A percentile compares a stretch with the other conserved stretches of the same genome.
Evolutionary conservation across 2,329 filamentous ascomycete species (phyloP).

Genomic region (Talaromyces sp.): DNA sequence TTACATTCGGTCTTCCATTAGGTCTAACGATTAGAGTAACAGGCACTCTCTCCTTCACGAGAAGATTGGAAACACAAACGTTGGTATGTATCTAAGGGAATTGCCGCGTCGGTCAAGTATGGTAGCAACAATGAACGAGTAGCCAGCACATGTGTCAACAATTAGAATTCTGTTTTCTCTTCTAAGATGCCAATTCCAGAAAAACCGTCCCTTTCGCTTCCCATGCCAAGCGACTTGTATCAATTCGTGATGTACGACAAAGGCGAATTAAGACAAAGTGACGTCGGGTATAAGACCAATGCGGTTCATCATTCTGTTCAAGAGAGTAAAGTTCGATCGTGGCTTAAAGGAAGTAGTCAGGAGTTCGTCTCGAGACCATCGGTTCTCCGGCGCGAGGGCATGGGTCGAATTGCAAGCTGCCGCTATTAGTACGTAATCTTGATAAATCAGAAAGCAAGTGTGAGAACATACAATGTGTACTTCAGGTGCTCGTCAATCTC

Average conservation of each 20-base stretch:
- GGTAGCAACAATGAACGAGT: conserved; percentile 13
- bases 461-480: conserved; percentile 86
- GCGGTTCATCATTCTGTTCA: conserved; percentile 17
- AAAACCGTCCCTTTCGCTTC: conserved; percentile 8
- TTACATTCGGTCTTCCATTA: conserved; percentile 6
- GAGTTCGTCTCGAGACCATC: conserved; percentile 96
- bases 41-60: conserved; percentile 11
- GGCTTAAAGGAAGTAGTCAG: conserved; percentile 92
- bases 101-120: conserved; percentile 2
- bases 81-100: conserved; percentile 9
- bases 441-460: background rate
- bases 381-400: conserved; percentile 96
- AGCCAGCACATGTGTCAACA: conserved; percentile 13
- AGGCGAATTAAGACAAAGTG: conserved; percentile 15
- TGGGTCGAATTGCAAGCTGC: conserved; percentile 96
- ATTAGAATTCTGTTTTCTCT: conserved; percentile 9
- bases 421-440: background rate
- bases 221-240: conserved; percentile 11
- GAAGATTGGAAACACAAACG: conserved; percentile 7
- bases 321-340: conserved; percentile 28
- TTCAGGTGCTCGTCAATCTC: conserved; percentile 99
- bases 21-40: conserved; percentile 12
- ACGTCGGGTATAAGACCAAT: conserved; percentile 19
- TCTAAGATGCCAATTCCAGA: conserved; percentile 15
- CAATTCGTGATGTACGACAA: conserved; percentile 5